Evolutionary conservation across 768 basidiomycete genomes (phyloP), one percentile per base, ranked within the genome.

Genomic region (Russula emetica): DNA sequence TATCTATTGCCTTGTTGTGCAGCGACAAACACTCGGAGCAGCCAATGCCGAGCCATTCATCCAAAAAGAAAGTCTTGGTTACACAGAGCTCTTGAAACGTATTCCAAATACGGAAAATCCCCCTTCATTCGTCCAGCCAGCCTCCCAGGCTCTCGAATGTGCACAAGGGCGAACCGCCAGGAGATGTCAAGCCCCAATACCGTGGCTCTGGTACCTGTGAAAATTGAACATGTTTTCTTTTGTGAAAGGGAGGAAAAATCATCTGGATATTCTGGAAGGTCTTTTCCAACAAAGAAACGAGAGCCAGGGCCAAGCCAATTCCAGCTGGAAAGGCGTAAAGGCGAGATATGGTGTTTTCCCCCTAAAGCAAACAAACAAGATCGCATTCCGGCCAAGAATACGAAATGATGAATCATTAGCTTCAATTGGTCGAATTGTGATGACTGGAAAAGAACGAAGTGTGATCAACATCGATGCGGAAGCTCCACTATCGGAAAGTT

Each of bases 161-260:
- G 68, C 54, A 80, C 75, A 50, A 85, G 76, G 55, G 69, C 72
- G 28, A 81, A 79, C 38, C 82, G 34, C 84, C 5, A n/a, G 4
- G 26, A 63, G 18, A 18, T 22, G 16, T 26, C 22, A 40, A 18
- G 32, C 42, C 32, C 60, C 22, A 18, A 87, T 75, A 28, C 84
- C 84, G 64, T 69, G 77, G 24, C 80, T 77, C 73, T 84, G 85
- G 69, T 78, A 76, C 70, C 86, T 86, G 65, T 83, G 76, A 74
- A 74, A 86, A 85, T 32, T 83, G 79, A 24, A 78, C 34, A 26
- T 58, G 60, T 42, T 51, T 30, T 34, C 10, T 45, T n/a, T 47
- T 18, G 24, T 55, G 40, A 52, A 20, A 22, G 45, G 49, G 18
- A 16, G 38, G 14, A 13, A 32, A 51, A 50, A 45, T 26, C 38